Base-by-base conservation (phyloP, 495 filamentous ascomycete genomes). In the Letharia lupina region DNA sequence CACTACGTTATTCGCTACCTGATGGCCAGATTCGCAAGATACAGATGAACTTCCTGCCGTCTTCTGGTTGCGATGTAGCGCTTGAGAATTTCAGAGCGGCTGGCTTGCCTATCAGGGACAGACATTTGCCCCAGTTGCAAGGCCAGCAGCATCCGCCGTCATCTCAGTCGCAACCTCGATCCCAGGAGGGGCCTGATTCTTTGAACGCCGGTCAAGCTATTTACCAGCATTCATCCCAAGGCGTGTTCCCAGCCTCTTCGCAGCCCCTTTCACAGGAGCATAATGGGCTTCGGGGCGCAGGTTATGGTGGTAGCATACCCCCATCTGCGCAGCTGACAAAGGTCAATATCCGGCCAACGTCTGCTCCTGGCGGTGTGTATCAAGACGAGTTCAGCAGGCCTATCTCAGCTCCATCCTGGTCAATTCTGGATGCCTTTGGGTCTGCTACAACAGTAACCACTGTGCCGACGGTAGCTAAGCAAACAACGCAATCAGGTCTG, bases 11-110 rank as follows among this genome's bases (percentile, higher is more conserved):
- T 65, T 67, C 54, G 12, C 54, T 68, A 45, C 50, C 64, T 8
- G 39, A 69, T 28, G 61, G 69, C 16, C 64, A 72, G 68, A 63
- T 69, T 28, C 65, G 71, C 40, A 69, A 64, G 62, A 61, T 66
- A n/a, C 70, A 72, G 47, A 64, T 72, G 64, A 68, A 65, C 2
- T 72, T 72, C 48, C 52, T 33, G 15, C 63, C 60, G 18, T 47
- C 16, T 15, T 62, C 59, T 40, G 68, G 66, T 18, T 70, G 61
- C 37, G 66, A 68, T 15, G 42, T 41, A 37, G 63, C 68, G 4
- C 28, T 72, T 6, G 40, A 62, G 15, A 61, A 42, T 8, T 35
- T 72, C 2, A 60, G 40, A 45, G 52, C 63, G 31, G 37, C 70
- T 31, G 64, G 66, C 15, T n/a, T 72, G 11, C 70, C 70, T 2